These are phyloP conservation scores for Jimgerdemannia flammicorona DNA, from an alignment of 192 early-diverging fungal species.

Conservation along the genomic window DNA sequence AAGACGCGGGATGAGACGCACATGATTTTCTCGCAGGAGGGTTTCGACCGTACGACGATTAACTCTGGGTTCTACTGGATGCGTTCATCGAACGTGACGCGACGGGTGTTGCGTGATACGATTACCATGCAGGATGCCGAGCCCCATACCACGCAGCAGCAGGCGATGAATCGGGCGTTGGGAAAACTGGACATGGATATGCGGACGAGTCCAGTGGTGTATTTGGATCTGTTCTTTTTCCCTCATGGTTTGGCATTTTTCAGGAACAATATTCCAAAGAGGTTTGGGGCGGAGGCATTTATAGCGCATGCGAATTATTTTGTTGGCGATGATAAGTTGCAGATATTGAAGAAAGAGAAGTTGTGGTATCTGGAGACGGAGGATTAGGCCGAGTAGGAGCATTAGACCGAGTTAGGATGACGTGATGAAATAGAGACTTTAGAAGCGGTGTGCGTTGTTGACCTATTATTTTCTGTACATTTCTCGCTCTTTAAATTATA, in stretches of 20 bases:
- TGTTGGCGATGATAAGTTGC: slow-evolving; percentile 24
- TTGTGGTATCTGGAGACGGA: slow-evolving; percentile 27
- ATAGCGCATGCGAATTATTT: slow-evolving; percentile 39
- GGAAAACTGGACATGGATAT: slow-evolving; percentile 23
- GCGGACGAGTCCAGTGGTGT: slow-evolving; percentile 12
- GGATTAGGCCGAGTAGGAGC: too few relatives aligned
- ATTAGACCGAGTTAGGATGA: too few relatives aligned
- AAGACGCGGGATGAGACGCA: slow-evolving; percentile 15
- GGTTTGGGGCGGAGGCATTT: slow-evolving; percentile 25
- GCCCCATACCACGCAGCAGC: slow-evolving; percentile 24
- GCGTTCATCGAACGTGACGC: slow-evolving; percentile 21
- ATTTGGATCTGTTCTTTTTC: slow-evolving; percentile 29
- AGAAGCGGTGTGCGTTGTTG: too few relatives aligned
- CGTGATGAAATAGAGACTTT: too few relatives aligned
- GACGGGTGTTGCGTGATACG: slow-evolving; percentile 23
- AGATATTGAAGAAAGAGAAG: slow-evolving; percentile 20
- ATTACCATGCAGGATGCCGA: slow-evolving; percentile 26
- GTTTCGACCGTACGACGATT: slow-evolving; percentile 13
- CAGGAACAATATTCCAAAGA: slow-evolving; percentile 23
- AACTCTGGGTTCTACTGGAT: slow-evolving; percentile 34
- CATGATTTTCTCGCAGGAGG: slow-evolving; percentile 28
- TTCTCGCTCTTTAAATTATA: too few relatives aligned
- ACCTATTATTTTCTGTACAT: too few relatives aligned
- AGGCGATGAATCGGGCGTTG: slow-evolving; percentile 25
- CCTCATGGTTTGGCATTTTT: slow-evolving; percentile 36